Evolutionary conservation across 2,329 filamentous ascomycete genomes (phyloP), one percentile per base, ranked within the genome.

Genomic region (Apiospora arundinis): DNA sequence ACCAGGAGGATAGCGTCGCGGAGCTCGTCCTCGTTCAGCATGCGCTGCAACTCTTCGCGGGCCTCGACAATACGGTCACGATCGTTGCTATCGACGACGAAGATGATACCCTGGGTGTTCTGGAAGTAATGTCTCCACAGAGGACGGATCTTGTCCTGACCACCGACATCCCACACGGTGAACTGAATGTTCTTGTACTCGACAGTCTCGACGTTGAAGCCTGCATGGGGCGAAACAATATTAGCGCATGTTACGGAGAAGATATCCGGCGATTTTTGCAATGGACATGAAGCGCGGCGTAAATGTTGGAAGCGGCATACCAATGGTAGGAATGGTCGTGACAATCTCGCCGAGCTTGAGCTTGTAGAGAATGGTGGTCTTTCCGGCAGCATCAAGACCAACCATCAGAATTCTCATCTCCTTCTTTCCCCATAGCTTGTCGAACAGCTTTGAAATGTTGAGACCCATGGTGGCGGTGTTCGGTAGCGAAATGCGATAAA

Each of bases 321-420:
- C 96, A 82, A 98, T 97, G 82, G 96, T 99, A 78, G 96, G 96
- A 82, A 99, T 99, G 78, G 96, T 99, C 82, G 96, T 98, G 84
- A 98, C 96, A 83, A 97, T 96, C 89, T 98, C 93, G 87, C 96
- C 95, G 82, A 99, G 93, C 91, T 99, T 99, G 85, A 99, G 92
- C 91, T 99, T 99, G 90, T 99, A 99, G 79, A 99, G 92, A 83
- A 99, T 99, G 80, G 96, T 99, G 82, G 96, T 99, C 91, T 99
- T 99, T 93, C 96, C 96, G 85, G 96, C 96, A 81, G 96, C 96
- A 86, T 99, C 96, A 81, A 99, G 92, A 91, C 96, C 96, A 80
- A 99, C 95, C 96, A 99, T 99, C 86, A 99, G 86, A 88, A 99
- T 98, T 90, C 96, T 92, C 96, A 99, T 99, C 92, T 99, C 96